Percentiles rank a stretch among this genome's conserved stretches.
Evolutionary conservation across 2,329 filamentous ascomycete species (phyloP).

Genomic region (Rutstroemia sydowiana): DNA sequence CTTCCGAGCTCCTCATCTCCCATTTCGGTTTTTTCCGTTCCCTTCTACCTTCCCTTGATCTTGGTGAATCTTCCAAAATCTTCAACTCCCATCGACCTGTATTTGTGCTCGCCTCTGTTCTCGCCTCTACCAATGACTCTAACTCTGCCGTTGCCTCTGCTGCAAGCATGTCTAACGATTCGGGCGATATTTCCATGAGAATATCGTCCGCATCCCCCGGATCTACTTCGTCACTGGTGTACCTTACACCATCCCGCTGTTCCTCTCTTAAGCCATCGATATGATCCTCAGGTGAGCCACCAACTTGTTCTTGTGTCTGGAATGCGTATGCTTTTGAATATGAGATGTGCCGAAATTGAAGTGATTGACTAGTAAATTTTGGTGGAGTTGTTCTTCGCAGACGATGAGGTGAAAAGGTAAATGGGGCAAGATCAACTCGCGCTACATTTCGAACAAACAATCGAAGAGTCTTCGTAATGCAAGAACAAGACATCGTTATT

Average conservation of each 20-base stretch:
- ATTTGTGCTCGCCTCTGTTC: not conserved
- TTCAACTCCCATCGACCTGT: not conserved
- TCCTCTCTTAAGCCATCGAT: not conserved
- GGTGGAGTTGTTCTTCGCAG: not conserved
- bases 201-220: slow-evolving; percentile 1
- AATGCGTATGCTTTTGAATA: slow-evolving; percentile 1
- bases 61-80: too few species aligned
- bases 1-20: too few species aligned
- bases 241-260: not conserved
- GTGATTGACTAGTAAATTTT: slow-evolving; percentile 1
- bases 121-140: too few species aligned
- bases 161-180: slow-evolving; percentile 31
- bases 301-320: not conserved
- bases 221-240: not conserved
- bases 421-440: slow-evolving; percentile 23
- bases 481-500: slow-evolving; percentile 26
- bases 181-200: slow-evolving; percentile 31
- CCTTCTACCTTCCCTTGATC: too few species aligned
- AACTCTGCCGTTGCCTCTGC: slow-evolving; percentile 13
- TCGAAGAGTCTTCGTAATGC: slow-evolving; percentile 21
- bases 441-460: slow-evolving; percentile 27
- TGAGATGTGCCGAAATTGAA: not conserved
- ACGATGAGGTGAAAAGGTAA: not conserved
- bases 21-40: not conserved
- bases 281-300: too few species aligned